These are phyloP conservation scores for Graphiopsis chlorocephala DNA, from an alignment of 2,329 filamentous ascomycete genomes.

Conservation along the genomic window DNA sequence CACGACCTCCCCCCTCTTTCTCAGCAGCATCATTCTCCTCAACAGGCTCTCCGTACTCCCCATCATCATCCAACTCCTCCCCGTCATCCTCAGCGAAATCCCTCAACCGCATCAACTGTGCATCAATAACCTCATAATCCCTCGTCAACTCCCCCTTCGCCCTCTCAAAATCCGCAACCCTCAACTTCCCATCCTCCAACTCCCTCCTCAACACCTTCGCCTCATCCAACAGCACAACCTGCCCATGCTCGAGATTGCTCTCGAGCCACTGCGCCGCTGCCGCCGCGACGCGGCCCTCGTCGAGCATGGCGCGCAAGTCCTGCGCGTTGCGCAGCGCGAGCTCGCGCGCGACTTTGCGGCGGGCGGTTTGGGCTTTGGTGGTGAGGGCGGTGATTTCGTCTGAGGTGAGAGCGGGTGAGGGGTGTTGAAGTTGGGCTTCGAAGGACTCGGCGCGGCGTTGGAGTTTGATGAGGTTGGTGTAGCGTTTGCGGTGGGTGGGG, in stretches of 20 bases:
- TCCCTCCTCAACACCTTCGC: slow-evolving; percentile 20
- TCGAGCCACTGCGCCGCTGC: slow-evolving; percentile 27
- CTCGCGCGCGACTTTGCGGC: slow-evolving; percentile 21
- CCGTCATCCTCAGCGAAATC: slow-evolving; percentile 27
- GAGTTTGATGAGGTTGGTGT: slow-evolving; percentile 8
- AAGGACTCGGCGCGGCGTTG: neutral
- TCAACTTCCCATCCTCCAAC: slow-evolving; percentile 14
- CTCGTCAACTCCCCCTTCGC: slow-evolving; percentile 21
- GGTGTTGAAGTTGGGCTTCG: neutral
- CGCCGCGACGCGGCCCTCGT: slow-evolving; percentile 26
- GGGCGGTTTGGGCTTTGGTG: slow-evolving; percentile 13
- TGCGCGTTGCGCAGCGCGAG: slow-evolving; percentile 26
- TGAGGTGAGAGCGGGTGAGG: neutral
- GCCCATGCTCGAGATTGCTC: slow-evolving; percentile 28
- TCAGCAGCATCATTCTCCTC: neutral
- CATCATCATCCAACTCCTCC: slow-evolving; percentile 4
- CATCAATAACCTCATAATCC: slow-evolving; percentile 23
- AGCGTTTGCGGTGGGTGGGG: slow-evolving; percentile 8
- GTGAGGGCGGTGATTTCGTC: neutral
- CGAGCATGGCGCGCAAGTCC: slow-evolving; percentile 30
- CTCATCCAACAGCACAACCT: slow-evolving; percentile 24
- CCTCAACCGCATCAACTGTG: slow-evolving; percentile 27
- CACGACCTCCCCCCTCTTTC: neutral
- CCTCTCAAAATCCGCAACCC: slow-evolving; percentile 17
- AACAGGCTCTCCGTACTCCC: neutral